Base-by-base conservation (phyloP, 495 filamentous ascomycete species). In the Penicillium parvum region DNA sequence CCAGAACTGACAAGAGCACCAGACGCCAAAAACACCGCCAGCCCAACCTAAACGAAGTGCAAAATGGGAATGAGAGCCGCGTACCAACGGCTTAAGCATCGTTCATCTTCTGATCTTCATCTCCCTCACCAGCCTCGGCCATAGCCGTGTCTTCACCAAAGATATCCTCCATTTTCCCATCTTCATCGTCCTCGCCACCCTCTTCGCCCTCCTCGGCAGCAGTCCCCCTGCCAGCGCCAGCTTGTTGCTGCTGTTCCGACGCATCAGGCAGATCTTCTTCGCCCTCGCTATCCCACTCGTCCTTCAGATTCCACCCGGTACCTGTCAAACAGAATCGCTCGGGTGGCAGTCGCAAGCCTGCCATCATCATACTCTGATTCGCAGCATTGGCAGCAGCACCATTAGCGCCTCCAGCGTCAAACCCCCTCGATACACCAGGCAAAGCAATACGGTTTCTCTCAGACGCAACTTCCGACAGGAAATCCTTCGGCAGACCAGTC, bases 291-390 rank as follows among this genome's bases (percentile, higher is more conserved):
- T 78, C 77, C 86, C 86, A 95, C 41, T 82, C 78, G 37, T 90
- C 86, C 60, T 78, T 81, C 66, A 96, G 58, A 26, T 81, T 78
- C 92, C 92, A 98, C 44, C 81, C 81, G 12, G 78, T 72, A 0
- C 92, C 92, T 19, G 84, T 94, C 39, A 96, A 71, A 49, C 91
- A 90, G 59, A 95, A 97, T 58, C 87, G 74, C 79, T 98, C 92
- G 42, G 84, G 84, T 26, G 92, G 92, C 51, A 98, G 65, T 32
- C 89, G 72, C 43, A 92, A 78, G 10, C 92, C 92, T 66, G 79
- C 71, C 61, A 74, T 69, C 21, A 65, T 40, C 50, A 71, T 44
- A 40, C 59, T 61, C 43, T 68, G 65, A 32, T 61, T 58, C 22
- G 57, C 55, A 2, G 38, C 40, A 17, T 25, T 37, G 11, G 47